Conservation (phyloP, 208 protist genomes). For the Trypanosoma rangeli region DNA sequence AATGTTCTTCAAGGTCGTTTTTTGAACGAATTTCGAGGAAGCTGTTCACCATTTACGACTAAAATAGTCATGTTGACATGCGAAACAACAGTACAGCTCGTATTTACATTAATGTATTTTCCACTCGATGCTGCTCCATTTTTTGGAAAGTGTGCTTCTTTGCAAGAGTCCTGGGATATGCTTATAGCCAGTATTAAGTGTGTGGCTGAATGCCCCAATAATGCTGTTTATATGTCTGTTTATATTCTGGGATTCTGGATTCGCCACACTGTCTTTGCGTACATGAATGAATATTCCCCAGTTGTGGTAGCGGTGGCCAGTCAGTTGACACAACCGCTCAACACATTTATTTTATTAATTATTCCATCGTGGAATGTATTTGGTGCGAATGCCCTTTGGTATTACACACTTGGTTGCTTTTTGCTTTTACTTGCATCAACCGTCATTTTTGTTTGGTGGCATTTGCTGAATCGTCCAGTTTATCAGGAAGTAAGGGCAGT, state of each 20-base stretch:
- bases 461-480: constrained; percentile 17
- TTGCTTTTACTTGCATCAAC: constrained; percentile 39
- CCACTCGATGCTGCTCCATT: constrained; percentile 44
- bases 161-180: constrained; percentile 43
- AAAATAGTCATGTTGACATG: constrained; percentile 43
- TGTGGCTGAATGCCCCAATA: constrained; percentile 30
- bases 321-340: constrained; percentile 43
- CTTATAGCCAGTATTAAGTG: constrained; percentile 28
- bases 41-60: constrained; percentile 25
- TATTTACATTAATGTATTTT: constrained; percentile 38
- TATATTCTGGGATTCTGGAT: constrained; percentile 49
- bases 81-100: constrained; percentile 34
- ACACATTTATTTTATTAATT: constrained; percentile 38
- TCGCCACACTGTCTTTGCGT: constrained; percentile 43
- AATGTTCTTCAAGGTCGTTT: constrained; percentile 49
- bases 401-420: constrained; percentile 38
- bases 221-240: constrained; percentile 36
- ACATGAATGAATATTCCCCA: constrained; percentile 45
- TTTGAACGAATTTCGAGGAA: constrained; percentile 33
- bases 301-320: constrained; percentile 34
- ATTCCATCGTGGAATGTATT: constrained; percentile 49
- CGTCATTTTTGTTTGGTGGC: constrained; percentile 35
- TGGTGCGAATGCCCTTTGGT: constrained; percentile 31
- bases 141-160: constrained; percentile 32
- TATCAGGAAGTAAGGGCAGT: not conserved